Conservation (phyloP, 108 stramenopile genomes). For the Chaetoceros tenuissimus region DNA sequence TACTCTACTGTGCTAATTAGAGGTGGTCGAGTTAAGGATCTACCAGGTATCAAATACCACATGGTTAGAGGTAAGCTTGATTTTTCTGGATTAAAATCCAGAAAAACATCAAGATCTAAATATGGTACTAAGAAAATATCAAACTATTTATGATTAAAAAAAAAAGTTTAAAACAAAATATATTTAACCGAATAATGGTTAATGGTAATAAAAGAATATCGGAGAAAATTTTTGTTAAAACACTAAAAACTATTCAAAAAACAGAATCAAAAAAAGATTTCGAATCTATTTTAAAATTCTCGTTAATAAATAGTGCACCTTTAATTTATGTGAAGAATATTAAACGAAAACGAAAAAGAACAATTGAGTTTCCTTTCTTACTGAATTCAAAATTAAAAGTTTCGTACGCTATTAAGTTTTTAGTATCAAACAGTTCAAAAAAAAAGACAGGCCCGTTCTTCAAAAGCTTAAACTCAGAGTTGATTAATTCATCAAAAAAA, state of each 20-base stretch:
- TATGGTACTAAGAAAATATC: constrained; percentile 19
- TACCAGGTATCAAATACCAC: constrained; percentile 23
- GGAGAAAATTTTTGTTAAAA: background rate
- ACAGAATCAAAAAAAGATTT: background rate
- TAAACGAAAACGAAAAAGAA: background rate
- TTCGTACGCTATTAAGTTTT: background rate
- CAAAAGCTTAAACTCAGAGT: background rate
- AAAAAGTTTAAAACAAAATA: background rate
- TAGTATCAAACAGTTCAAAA: background rate
- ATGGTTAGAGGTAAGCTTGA: constrained; percentile 13
- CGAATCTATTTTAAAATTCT: background rate
- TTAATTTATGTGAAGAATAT: background rate
- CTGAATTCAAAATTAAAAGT: background rate
- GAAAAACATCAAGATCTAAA: constrained; percentile 17
- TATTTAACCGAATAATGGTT: background rate
- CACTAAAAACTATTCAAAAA: background rate
- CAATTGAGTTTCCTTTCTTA: background rate
- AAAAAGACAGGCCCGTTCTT: background rate
- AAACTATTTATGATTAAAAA: constrained; percentile 2
- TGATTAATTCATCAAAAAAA: background rate
- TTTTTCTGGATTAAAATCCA: constrained; percentile 11
- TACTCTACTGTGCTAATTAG: constrained; percentile 22
- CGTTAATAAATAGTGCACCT: background rate
- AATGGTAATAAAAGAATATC: background rate
- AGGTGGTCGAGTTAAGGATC: constrained; percentile 23